Evolutionary conservation across 2,329 filamentous ascomycete genomes (phyloP).

Genomic region (Cryphonectria nitschkei): DNA sequence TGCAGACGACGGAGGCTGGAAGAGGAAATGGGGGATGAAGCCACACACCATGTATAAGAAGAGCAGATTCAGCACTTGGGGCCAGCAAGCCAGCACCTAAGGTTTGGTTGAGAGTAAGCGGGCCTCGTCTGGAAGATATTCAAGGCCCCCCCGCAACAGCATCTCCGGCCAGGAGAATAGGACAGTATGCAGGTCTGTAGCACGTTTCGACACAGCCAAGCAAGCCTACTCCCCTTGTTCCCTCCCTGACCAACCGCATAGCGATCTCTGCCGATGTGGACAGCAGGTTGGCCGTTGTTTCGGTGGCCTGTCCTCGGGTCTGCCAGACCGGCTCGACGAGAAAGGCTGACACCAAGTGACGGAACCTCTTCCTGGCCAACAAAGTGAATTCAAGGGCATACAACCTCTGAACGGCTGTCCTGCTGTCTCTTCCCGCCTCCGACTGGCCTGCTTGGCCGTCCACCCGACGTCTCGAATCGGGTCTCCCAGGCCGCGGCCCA

Average conservation of each 20-base stretch:
- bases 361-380: neutral
- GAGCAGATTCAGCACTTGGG: constrained; percentile 5
- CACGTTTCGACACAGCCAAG: neutral
- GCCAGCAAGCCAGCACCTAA: neutral
- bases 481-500: neutral
- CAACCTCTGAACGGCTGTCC: neutral
- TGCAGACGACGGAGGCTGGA: neutral
- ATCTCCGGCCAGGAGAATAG: neutral
- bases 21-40: neutral
- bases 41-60: constrained; percentile 24
- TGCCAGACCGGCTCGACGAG: constrained; percentile 1
- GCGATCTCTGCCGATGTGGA: neutral
- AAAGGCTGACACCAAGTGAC: neutral
- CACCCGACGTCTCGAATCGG: neutral
- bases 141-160: neutral
- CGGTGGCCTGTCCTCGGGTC: constrained; percentile 5
- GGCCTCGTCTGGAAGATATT: neutral
- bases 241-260: neutral
- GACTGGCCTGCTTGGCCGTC: neutral
- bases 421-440: neutral
- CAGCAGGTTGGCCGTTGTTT: constrained; percentile 7
- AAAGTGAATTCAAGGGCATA: neutral
- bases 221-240: neutral
- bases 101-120: neutral
- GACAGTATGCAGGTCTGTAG: constrained; percentile 6